Conservation (phyloP, 495 filamentous ascomycete species). For the Jackrogersella minutella region DNA sequence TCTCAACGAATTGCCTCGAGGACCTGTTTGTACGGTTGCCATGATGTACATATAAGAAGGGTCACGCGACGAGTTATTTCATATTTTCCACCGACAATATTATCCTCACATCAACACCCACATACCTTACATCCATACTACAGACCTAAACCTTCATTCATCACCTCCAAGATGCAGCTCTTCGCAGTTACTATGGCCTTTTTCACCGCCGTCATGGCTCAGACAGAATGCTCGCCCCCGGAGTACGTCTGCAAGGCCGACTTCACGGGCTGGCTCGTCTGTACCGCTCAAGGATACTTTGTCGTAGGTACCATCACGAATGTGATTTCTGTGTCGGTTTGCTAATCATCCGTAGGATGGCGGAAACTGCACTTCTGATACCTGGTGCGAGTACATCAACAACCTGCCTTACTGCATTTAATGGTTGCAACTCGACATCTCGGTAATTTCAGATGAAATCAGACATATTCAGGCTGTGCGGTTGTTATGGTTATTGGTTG, state of each 20-base stretch:
- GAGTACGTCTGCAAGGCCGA: constrained; percentile 40
- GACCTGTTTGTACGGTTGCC: background rate
- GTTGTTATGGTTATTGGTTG: background rate
- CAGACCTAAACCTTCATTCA: background rate
- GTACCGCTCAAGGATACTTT: constrained; percentile 49
- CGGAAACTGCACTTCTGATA: constrained; percentile 24
- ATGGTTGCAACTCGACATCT: background rate
- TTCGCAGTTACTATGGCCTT: constrained; percentile 16
- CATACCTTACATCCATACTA: background rate
- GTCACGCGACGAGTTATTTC: background rate
- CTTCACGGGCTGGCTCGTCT: constrained; percentile 43
- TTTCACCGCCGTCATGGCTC: constrained; percentile 21
- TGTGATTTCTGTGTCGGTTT: background rate
- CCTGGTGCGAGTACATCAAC: constrained; percentile 38
- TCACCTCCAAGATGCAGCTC: constrained; percentile 29
- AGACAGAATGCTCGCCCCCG: constrained; percentile 27
- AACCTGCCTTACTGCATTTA: constrained; percentile 40
- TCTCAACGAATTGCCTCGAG: background rate
- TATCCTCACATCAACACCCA: background rate
- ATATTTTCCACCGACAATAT: background rate
- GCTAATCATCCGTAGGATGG: constrained; percentile 37
- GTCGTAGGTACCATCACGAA: constrained; percentile 43
- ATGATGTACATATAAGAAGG: constrained; percentile 20
- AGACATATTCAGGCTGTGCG: background rate
- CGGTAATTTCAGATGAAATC: background rate